Base-by-base conservation (phyloP, 202 grass and related monocot genomes). In the Schoenoplectus tabernaemontani region DNA sequence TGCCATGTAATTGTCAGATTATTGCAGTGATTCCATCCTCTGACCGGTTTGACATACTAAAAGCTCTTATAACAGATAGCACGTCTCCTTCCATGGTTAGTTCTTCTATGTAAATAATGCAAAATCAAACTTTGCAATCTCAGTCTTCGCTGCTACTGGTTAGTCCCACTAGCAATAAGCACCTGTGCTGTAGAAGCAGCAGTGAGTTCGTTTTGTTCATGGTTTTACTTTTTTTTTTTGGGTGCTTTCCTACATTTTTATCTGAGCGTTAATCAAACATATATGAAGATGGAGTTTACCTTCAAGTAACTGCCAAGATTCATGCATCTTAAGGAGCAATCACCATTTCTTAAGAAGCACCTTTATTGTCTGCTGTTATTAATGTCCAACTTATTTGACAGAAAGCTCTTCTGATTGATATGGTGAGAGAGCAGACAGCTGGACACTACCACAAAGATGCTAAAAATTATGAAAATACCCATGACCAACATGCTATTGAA, bases 341-440 rank as follows among this genome's bases (percentile, higher is more conserved):
- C 56, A 46, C 20, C 43, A 42, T 80, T 84, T 73, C 16, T 81
- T 33, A 59, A 81, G 3, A 75, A 59, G 33, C 9, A 78, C 24
- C 41, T 66, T 32, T 23, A 26, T 15, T 28, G 42, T 47, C 11
- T 28, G 20, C 28, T 24, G 15, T 47, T 26, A 28, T 26, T 46
- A 42, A 26, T 47, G 38, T 42, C 36, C 41, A 59, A 42, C 28
- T 87, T 85, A 37, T 59, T 60, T 67, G 77, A 58, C 67, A 97
- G 93, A 93, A 82, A 80, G 91, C 91, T 78, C 89, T 97, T 91
- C 89, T 93, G 78, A 67, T 97, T 33, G 93, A 97, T 85, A 70
- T 90, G 56, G 89, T 91, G 79, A 97, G 80, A 57, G 86, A 81
- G 9, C 85, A 91, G 82, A 82, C 93, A 86, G 67, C 51, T 20